Percentiles rank a stretch among this genome's conserved stretches.
phyloP scores from a whole-genome alignment of 2,329 filamentous ascomycete species.

The Xylaria sp. region DNA sequence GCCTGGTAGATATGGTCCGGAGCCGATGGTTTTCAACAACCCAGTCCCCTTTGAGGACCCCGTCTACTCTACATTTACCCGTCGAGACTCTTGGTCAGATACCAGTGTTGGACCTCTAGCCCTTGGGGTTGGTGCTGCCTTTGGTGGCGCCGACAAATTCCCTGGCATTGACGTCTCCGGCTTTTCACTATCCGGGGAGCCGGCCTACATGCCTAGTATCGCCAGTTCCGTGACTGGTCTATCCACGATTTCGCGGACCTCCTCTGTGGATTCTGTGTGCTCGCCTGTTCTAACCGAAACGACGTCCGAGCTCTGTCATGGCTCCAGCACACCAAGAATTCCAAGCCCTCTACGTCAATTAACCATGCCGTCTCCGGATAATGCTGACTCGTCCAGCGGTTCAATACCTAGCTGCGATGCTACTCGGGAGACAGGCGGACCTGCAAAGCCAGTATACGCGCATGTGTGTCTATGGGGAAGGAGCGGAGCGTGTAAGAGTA shows the following conservation, averaged over 20 bases:
- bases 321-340: slow-evolving; percentile 25
- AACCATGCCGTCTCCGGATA: slow-evolving; percentile 2
- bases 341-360: slow-evolving; percentile 42
- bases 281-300: slow-evolving; percentile 41
- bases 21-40: slow-evolving; percentile 26
- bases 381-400: neutral
- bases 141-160: slow-evolving; percentile 32
- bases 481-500: slow-evolving; percentile 48
- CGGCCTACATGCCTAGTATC: slow-evolving; percentile 25
- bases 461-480: slow-evolving; percentile 56
- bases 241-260: slow-evolving; percentile 39
- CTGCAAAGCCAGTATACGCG: slow-evolving; percentile 41
- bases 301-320: slow-evolving; percentile 29
- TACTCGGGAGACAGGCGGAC: slow-evolving; percentile 38
- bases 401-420: neutral
- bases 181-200: slow-evolving; percentile 19
- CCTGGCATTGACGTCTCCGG: slow-evolving; percentile 22
- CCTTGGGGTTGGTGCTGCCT: slow-evolving; percentile 18
- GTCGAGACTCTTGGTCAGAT: slow-evolving; percentile 37
- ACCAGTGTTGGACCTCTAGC: slow-evolving; percentile 22
- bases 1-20: neutral
- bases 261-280: slow-evolving; percentile 34
- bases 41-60: slow-evolving; percentile 19
- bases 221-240: slow-evolving; percentile 34
- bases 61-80: slow-evolving; percentile 18